Base-by-base conservation (phyloP, 179 eudicot genomes). In the Corrigiola litoralis region DNA sequence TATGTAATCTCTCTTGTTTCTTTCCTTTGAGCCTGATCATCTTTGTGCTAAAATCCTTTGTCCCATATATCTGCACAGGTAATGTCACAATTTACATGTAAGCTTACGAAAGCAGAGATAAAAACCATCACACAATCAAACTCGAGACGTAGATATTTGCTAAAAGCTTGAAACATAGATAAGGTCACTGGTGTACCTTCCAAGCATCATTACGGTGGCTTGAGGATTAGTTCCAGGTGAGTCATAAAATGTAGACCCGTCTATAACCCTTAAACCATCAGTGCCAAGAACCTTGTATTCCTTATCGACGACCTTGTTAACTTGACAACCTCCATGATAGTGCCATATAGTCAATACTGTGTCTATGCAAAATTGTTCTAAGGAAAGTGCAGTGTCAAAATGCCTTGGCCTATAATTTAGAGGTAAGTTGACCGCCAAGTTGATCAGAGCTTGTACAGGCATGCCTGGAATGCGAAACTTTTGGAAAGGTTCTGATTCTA, bases 121-220 rank as follows among this genome's bases (percentile, higher is more conserved):
- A 5, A 52, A 40, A 28, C 10, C 25, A 50, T 60, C 21, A 33
- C 20, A 14, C 40, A 18, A 7, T 25, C 37, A 24, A 31, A 32
- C 60, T n/a, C 2, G n/a, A 50, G 40, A 11, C 27, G 17, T 45
- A 5, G n/a, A n/a, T n/a, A n/a, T n/a, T n/a, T n/a, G n/a, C n/a
- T n/a, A n/a, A n/a, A n/a, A n/a, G n/a, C n/a, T n/a, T n/a, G n/a
- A n/a, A n/a, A n/a, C n/a, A n/a, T n/a, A n/a, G n/a, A n/a, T n/a
- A n/a, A n/a, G n/a, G n/a, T n/a, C n/a, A n/a, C n/a, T n/a, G n/a
- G 11, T 31, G 48, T 81, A 92, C 92, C 98, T 90, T 52, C 98
- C 98, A 2, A 92, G 84, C 98, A 92, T 92, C 98, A 90, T 90
- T 40, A 87, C 79, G 16, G 98, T 92, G 6, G 98, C 96, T 51